phyloP scores from a whole-genome alignment of 2,329 filamentous ascomycete species.

The Ascochyta viciae-villosae region DNA sequence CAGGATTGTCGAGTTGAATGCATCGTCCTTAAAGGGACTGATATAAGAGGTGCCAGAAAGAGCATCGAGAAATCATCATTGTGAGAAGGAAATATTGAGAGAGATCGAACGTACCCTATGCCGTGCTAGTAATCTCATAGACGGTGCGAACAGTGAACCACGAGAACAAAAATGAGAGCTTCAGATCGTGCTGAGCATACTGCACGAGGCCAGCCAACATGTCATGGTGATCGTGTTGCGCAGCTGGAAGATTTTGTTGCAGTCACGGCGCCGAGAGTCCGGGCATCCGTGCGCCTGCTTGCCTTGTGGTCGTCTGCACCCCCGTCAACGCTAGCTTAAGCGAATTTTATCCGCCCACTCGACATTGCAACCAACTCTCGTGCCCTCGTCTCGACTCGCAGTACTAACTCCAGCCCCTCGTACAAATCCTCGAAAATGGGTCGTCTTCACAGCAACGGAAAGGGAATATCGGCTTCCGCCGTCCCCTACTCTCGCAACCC shows the following conservation, averaged over 20 bases:
- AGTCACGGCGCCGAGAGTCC: conserved; percentile 4
- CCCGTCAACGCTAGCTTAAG: conserved; percentile 16
- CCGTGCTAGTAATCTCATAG: background rate
- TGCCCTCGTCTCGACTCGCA: conserved; percentile 13
- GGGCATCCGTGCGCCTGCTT: conserved; percentile 7
- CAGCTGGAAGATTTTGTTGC: conserved; percentile 14
- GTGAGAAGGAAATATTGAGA: background rate
- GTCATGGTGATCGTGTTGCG: conserved; percentile 1
- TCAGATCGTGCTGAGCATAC: too few species aligned
- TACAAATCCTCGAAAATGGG: conserved; percentile 71
- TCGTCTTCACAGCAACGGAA: conserved; percentile 99
- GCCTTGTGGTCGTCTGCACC: background rate
- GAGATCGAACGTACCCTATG: conserved; percentile 2
- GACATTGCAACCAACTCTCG: conserved; percentile 1
- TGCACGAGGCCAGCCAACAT: background rate
- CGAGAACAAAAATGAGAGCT: background rate
- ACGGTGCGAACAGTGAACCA: background rate
- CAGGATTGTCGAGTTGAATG: conserved; percentile 49
- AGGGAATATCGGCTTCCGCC: conserved; percentile 96
- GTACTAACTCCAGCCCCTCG: conserved; percentile 29
- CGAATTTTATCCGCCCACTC: conserved; percentile 16
- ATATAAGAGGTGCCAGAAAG: conserved; percentile 87
- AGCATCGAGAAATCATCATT: conserved; percentile 34
- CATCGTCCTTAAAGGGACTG: conserved; percentile 51
- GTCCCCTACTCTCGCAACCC: conserved; percentile 94